These are phyloP conservation scores for Psidium friedrichsthalianum DNA, from an alignment of 345 rosid species.

Conservation along the genomic window DNA sequence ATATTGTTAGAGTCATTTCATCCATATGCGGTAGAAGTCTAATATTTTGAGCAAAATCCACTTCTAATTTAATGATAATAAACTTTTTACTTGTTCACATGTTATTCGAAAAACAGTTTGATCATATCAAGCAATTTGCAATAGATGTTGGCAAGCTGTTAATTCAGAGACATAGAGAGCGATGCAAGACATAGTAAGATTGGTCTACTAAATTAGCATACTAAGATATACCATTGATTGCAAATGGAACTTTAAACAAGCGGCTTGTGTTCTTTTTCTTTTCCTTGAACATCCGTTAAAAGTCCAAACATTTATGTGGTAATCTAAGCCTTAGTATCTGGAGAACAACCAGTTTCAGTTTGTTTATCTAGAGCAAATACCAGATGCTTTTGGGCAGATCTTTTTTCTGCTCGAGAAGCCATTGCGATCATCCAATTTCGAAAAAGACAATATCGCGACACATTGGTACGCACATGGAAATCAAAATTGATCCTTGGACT, in stretches of 20 bases:
- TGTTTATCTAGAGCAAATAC: not conserved
- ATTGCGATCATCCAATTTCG: not conserved
- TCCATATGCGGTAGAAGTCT: not conserved
- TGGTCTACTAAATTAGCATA: not conserved
- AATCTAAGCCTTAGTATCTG: not conserved
- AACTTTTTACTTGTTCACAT: not conserved
- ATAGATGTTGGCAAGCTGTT: not conserved
- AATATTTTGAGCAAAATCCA: not conserved
- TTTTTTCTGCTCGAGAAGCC: not conserved
- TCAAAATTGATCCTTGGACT: not conserved
- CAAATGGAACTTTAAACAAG: not conserved
- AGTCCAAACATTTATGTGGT: not conserved
- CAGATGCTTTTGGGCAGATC: not conserved
- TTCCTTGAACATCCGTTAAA: not conserved
- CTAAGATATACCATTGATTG: not conserved
- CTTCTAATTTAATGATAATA: not conserved
- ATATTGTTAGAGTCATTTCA: not conserved
- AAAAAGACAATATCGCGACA: not conserved
- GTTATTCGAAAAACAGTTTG: not conserved
- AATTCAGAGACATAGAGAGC: too few relatives aligned
- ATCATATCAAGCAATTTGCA: not conserved
- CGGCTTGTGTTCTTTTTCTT: not conserved
- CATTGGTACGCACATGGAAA: not conserved
- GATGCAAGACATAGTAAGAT: not conserved
- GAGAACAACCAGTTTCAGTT: conserved; percentile 2